phyloP scores from a whole-genome alignment of 495 filamentous ascomycete genomes.

The Oleoguttula mirabilis region DNA sequence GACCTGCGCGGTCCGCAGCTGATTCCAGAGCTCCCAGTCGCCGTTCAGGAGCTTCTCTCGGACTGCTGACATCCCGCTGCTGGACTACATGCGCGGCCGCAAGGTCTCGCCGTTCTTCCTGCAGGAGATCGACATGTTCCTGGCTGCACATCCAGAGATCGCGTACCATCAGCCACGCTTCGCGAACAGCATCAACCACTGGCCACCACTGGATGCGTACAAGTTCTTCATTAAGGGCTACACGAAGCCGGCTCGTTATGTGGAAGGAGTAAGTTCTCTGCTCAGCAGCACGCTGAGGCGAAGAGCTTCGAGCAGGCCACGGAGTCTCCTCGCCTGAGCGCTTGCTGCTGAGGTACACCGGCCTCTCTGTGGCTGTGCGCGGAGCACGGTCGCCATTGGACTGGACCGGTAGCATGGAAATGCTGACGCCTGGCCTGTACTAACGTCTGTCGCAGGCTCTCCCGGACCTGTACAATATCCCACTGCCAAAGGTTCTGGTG shows the following conservation, averaged over 20 bases:
- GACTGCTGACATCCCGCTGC: slow-evolving; percentile 1
- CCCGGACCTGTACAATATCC: no score
- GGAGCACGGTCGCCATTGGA: no score
- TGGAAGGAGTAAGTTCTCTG: background rate
- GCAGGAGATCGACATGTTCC: slow-evolving; percentile 18
- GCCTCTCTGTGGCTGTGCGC: no score
- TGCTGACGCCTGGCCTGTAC: no score
- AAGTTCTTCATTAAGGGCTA: slow-evolving; percentile 20
- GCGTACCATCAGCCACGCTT: slow-evolving; percentile 1
- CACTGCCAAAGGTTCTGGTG: no score
- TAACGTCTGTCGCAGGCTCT: no score
- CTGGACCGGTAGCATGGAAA: no score
- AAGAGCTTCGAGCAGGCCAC: no score
- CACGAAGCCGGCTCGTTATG: slow-evolving; percentile 19
- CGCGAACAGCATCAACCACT: slow-evolving; percentile 4
- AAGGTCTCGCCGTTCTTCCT: slow-evolving; percentile 13
- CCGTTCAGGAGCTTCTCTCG: background rate
- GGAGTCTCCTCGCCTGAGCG: no score
- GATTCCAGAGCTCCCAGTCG: slow-evolving; percentile 1
- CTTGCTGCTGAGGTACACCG: no score
- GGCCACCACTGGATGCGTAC: slow-evolving; percentile 14
- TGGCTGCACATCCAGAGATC: slow-evolving; percentile 14
- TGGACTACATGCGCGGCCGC: slow-evolving; percentile 9
- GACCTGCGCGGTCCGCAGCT: no score
- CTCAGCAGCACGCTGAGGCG: no score